Conservation (phyloP, 352 stramenopile genomes). For the Phytopythium boreale region DNA sequence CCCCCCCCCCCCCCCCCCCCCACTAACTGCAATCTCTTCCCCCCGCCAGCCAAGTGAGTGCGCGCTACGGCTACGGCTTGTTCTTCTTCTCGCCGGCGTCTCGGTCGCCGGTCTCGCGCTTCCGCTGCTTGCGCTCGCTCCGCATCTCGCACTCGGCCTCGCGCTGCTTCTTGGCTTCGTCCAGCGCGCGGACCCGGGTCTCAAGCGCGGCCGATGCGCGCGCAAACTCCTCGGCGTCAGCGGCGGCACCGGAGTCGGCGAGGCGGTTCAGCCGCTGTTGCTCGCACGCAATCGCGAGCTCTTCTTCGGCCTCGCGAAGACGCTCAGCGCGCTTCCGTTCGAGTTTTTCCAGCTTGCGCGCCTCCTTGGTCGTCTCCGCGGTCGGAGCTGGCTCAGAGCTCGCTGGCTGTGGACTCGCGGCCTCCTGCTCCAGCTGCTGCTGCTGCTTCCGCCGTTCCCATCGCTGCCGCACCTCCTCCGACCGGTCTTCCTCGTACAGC, state of each 20-base stretch:
- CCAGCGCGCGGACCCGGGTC: slow-evolving; percentile 36
- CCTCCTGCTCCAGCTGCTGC: slow-evolving; percentile 15
- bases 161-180: slow-evolving; percentile 46
- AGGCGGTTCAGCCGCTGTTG: slow-evolving; percentile 56
- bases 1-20: too few relatives aligned
- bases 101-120: slow-evolving; percentile 1
- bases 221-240: slow-evolving; percentile 41
- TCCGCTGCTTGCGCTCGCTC: slow-evolving; percentile 26
- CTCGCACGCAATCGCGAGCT: slow-evolving; percentile 59
- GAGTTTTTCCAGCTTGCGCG: slow-evolving; percentile 33
- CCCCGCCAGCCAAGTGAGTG: not conserved
- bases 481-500: slow-evolving; percentile 46
- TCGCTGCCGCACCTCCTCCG: slow-evolving; percentile 11
- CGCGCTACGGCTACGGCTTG: not conserved
- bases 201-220: slow-evolving; percentile 44
- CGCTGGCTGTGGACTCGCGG: not conserved
- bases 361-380: slow-evolving; percentile 14
- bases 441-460: slow-evolving; percentile 18
- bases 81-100: not conserved
- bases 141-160: slow-evolving; percentile 30
- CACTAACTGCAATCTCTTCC: not conserved
- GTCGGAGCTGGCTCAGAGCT: not conserved
- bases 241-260: slow-evolving; percentile 22
- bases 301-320: slow-evolving; percentile 52
- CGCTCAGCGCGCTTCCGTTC: slow-evolving; percentile 45